These are phyloP conservation scores for Scorias spongiosa DNA, from an alignment of 2,329 filamentous ascomycete species.

Conservation along the genomic window DNA sequence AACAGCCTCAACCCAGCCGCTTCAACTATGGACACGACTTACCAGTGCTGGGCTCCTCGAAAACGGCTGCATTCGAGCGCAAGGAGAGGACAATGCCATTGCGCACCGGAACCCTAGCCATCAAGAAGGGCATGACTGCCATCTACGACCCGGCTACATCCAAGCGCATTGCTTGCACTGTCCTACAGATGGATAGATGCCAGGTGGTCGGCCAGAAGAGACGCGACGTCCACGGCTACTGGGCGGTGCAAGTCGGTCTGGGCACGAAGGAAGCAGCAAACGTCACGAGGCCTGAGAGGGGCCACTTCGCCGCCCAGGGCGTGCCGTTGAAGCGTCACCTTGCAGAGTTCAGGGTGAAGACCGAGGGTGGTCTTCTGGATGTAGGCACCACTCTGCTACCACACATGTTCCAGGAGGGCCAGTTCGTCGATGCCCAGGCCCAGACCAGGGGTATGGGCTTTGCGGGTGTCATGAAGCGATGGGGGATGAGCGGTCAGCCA, in stretches of 20 bases:
- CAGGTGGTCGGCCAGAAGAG: conserved; percentile 85
- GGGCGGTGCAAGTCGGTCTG: conserved; percentile 75
- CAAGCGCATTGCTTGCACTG: conserved; percentile 68
- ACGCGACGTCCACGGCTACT: conserved; percentile 69
- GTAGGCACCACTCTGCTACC: conserved; percentile 64
- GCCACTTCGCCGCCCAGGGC: conserved; percentile 71
- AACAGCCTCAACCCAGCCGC: conserved; percentile 33
- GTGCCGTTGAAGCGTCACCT: conserved; percentile 73
- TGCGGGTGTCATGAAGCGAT: conserved; percentile 93
- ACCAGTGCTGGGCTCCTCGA: conserved; percentile 38
- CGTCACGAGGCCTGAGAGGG: conserved; percentile 66
- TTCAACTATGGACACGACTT: conserved; percentile 39
- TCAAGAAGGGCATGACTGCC: conserved; percentile 94
- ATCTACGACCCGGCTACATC: conserved; percentile 66
- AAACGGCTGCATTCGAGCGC: conserved; percentile 43
- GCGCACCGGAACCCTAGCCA: conserved; percentile 67
- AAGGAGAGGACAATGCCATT: conserved; percentile 43
- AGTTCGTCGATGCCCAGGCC: conserved; percentile 74
- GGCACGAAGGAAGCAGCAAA: conserved; percentile 62
- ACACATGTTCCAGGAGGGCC: conserved; percentile 82
- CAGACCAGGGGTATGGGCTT: conserved; percentile 82
- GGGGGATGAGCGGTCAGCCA: conserved; percentile 77
- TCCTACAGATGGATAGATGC: conserved; percentile 83
- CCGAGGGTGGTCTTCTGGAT: conserved; percentile 54
- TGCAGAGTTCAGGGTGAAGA: conserved; percentile 73